Evolutionary conservation across 352 stramenopile species (phyloP), one percentile per base, ranked within the genome.

Genomic region (Saprolegnia diclina): DNA sequence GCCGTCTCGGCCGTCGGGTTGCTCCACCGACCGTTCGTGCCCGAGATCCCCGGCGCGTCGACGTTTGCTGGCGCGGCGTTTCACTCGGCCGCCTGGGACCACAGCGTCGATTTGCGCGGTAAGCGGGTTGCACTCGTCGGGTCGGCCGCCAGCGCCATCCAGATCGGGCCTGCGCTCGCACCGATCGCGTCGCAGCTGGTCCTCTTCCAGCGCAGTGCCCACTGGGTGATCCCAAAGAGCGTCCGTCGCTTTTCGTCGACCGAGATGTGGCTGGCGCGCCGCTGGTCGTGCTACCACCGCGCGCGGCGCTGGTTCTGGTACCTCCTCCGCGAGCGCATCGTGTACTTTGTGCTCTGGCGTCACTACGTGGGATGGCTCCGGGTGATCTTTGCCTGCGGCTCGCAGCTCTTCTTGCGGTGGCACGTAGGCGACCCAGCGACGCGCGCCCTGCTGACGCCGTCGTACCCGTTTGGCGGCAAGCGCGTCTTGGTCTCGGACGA

Each of bases 121-220:
- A 74, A 74, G 35, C 40, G 56, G 18, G 64, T 74, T 0, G 65
- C 56, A 1, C 18, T 54, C 24, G 50, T 74, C 26, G 69, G 69
- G 13, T 52, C 46, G 1, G 69, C 63, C 1, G 63, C 48, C 29
- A 74, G 69, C 29, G 69, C 69, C 5, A 52, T 74, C 22, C 69
- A 74, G 45, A 19, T 44, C 10, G 26, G 61, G 4, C 69, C 69
- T 18, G 37, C 55, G 13, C 6, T 74, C 18, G 46, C 53, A 10
- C 11, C 45, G 18, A 14, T 62, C 14, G 69, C 56, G 3, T 19
- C 32, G 5, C 52, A 74, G 32, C 52, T 74, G 16, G 24, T 40
- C 19, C 22, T 74, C 11, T 56, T 74, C 18, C 69, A 74, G 52
- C 52, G 69, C 38, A 74, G 48, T n/a, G 38, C 69, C n/a, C 73